phyloP scores from a whole-genome alignment of 768 basidiomycete species.

The Chalciporus chontae region DNA sequence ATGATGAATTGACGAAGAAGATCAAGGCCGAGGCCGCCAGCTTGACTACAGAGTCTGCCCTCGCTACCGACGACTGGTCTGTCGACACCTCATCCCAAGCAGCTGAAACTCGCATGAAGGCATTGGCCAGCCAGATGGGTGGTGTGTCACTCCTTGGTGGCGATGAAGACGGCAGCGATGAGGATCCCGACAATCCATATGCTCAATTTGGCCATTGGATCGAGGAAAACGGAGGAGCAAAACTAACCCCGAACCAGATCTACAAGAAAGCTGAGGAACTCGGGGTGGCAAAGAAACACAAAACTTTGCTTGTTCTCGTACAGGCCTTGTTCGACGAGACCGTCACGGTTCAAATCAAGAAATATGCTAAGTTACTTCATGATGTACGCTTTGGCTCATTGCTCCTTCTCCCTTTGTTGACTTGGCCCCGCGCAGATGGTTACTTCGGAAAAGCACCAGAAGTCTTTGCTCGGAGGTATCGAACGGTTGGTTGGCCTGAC shows the following conservation, averaged over 20 bases:
- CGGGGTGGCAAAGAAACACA: slow-evolving; percentile 94
- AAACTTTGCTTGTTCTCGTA: slow-evolving; percentile 76
- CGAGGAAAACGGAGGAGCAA: slow-evolving; percentile 56
- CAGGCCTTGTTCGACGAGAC: slow-evolving; percentile 81
- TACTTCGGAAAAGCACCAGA: slow-evolving; percentile 93
- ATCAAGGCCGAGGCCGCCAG: slow-evolving; percentile 89
- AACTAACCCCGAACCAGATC: slow-evolving; percentile 52
- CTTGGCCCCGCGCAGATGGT: slow-evolving; percentile 55
- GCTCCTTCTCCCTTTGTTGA: not conserved
- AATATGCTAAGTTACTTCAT: slow-evolving; percentile 61
- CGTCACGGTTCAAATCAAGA: slow-evolving; percentile 58
- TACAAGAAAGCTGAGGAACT: slow-evolving; percentile 89
- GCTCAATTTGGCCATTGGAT: slow-evolving; percentile 81
- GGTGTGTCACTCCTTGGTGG: slow-evolving; percentile 45
- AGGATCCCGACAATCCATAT: slow-evolving; percentile 85
- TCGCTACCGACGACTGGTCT: slow-evolving; percentile 81
- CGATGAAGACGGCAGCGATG: slow-evolving; percentile 88
- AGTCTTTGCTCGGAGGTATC: slow-evolving; percentile 88
- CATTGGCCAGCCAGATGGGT: slow-evolving; percentile 59
- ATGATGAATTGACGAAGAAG: slow-evolving; percentile 85
- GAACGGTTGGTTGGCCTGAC: slow-evolving; percentile 80
- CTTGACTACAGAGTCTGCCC: slow-evolving; percentile 56
- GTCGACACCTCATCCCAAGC: slow-evolving; percentile 90
- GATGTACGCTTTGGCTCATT: slow-evolving; percentile 53
- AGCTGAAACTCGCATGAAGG: slow-evolving; percentile 76